phyloP scores from a whole-genome alignment of 2,329 filamentous ascomycete genomes.

The Ascocoryne sarcoides region DNA sequence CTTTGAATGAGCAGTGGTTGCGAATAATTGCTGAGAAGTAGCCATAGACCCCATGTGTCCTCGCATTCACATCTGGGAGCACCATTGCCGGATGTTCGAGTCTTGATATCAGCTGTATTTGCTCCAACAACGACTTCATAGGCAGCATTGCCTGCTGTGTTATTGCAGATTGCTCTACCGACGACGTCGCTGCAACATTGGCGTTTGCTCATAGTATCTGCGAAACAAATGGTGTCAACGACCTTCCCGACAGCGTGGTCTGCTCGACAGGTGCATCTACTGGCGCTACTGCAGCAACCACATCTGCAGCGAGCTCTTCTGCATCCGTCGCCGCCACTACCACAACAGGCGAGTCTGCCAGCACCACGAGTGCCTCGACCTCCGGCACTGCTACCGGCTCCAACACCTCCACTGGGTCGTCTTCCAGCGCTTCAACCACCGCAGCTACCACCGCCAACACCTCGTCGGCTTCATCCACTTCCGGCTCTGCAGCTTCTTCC shows the following conservation, averaged over 20 bases:
- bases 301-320: too few species aligned
- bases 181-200: constrained; percentile 32
- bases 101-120: constrained; percentile 41
- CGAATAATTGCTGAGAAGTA: background rate
- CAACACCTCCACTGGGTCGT: background rate
- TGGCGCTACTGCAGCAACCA: background rate
- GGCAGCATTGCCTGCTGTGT: constrained; percentile 41
- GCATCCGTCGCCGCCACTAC: background rate
- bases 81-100: constrained; percentile 32
- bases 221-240: constrained; percentile 27
- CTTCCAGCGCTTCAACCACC: background rate
- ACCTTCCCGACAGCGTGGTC: constrained; percentile 17
- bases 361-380: background rate
- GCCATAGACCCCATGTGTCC: constrained; percentile 27
- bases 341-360: background rate
- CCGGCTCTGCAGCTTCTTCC: background rate
- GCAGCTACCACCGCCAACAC: background rate
- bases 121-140: constrained; percentile 37
- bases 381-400: background rate
- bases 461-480: background rate
- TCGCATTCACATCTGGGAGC: constrained; percentile 31
- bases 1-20: background rate
- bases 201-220: constrained; percentile 30
- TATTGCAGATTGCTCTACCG: constrained; percentile 31
- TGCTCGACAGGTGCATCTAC: background rate